Evolutionary conservation across 192 early-diverging fungal genomes (phyloP).

Genomic region (Coemansia sp.): DNA sequence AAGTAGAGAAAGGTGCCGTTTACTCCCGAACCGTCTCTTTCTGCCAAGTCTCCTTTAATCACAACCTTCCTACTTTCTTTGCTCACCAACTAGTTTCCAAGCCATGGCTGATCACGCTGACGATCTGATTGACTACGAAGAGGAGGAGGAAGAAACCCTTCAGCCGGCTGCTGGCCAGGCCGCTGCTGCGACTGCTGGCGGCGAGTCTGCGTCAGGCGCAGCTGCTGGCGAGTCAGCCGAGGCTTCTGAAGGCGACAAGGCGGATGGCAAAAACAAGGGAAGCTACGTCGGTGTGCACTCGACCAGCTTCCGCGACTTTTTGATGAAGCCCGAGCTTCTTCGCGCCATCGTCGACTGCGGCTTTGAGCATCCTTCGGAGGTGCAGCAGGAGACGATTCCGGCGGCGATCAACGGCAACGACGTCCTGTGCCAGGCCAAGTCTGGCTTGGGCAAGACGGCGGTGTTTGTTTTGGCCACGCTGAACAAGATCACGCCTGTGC

Average conservation of each 20-base stretch:
- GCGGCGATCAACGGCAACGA: conserved; percentile 96
- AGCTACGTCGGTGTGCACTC: conserved; percentile 98
- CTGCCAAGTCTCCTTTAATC: conserved; percentile 12
- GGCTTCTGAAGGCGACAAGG: conserved; percentile 55
- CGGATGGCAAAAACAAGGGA: conserved; percentile 86
- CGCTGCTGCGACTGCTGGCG: conserved; percentile 12
- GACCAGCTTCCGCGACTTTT: conserved; percentile 96
- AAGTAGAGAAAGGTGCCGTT: too few relatives aligned
- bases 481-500: conserved; percentile 85
- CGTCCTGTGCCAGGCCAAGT: conserved; percentile 97
- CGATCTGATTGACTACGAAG: conserved; percentile 97
- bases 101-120: conserved; percentile 71
- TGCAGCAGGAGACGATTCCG: conserved; percentile 98
- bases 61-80: background rate
- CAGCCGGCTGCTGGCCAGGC: conserved; percentile 43
- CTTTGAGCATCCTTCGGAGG: conserved; percentile 99
- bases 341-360: conserved; percentile 97
- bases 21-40: too few relatives aligned
- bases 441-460: conserved; percentile 98
- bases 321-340: conserved; percentile 94
- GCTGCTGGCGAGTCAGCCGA: conserved; percentile 48
- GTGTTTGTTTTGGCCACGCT: conserved; percentile 95
- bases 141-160: conserved; percentile 79
- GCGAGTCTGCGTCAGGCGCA: conserved; percentile 39
- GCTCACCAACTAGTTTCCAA: too few relatives aligned